Evolutionary conservation across 2,329 filamentous ascomycete genomes (phyloP).

Genomic region (Ascochyta viciae-villosae): DNA sequence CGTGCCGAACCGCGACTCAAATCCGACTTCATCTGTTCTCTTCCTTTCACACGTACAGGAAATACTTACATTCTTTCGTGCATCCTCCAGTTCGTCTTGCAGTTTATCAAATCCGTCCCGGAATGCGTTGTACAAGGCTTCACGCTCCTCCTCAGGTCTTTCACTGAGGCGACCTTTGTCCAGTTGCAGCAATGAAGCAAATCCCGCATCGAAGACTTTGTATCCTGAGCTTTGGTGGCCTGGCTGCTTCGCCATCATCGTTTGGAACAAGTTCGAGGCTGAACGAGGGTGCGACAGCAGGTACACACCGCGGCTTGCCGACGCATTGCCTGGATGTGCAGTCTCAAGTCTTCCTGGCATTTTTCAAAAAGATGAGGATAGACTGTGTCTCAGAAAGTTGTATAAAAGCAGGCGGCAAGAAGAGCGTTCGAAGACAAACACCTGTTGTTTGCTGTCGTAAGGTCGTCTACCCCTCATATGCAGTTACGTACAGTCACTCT

Average conservation of each 20-base stretch:
- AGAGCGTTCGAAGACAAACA: background rate
- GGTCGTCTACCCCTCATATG: background rate
- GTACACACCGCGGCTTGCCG: conserved; percentile 19
- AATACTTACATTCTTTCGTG: conserved; percentile 21
- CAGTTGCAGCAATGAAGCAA: conserved; percentile 6
- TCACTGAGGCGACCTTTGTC: conserved; percentile 15
- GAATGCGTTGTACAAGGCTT: conserved; percentile 15
- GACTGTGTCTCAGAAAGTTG: background rate
- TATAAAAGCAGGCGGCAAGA: background rate
- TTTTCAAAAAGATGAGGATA: background rate
- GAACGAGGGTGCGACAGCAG: conserved; percentile 28
- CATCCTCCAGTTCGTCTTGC: conserved; percentile 24
- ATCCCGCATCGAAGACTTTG: conserved; percentile 22
- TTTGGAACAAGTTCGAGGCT: conserved; percentile 28
- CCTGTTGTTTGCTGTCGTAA: background rate
- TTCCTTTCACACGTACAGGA: background rate
- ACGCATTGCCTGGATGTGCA: background rate
- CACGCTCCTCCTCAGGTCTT: conserved; percentile 17
- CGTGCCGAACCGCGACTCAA: background rate
- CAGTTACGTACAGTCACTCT: background rate
- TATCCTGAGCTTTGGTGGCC: conserved; percentile 23
- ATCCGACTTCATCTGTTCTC: background rate
- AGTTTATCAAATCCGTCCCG: conserved; percentile 13
- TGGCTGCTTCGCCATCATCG: conserved; percentile 28
- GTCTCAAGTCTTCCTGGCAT: conserved; percentile 4